Conservation (phyloP, 305 asterid species). For the Fraxinus baroniana region DNA sequence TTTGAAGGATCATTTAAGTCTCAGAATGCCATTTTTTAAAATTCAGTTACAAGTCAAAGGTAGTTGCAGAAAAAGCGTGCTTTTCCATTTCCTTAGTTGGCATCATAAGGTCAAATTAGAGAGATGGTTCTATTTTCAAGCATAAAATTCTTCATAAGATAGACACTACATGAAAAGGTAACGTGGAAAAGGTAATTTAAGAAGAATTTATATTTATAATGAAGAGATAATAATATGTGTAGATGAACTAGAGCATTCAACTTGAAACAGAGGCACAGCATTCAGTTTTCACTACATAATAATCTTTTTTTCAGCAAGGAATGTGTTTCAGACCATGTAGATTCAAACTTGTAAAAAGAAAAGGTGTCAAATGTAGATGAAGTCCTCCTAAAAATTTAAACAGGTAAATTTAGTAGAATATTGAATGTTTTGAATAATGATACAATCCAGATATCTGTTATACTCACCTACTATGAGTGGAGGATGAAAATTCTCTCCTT, state of each 20-base stretch:
- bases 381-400: not conserved
- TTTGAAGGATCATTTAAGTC: not conserved
- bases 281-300: not conserved
- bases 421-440: conserved; percentile 10
- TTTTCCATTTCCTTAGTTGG: not conserved
- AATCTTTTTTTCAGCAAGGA: not conserved
- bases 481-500: conserved; percentile 74
- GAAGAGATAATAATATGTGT: not conserved
- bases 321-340: conserved; percentile 1
- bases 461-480: conserved; percentile 73
- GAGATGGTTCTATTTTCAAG: not conserved
- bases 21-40: not conserved
- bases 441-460: not conserved
- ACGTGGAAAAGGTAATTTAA: not conserved
- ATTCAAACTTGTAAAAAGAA: not conserved
- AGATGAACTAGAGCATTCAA: conserved; percentile 1
- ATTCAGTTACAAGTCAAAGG: not conserved
- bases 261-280: not conserved
- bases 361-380: not conserved
- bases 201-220: not conserved
- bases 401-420: not conserved
- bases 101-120: not conserved
- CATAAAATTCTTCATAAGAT: not conserved
- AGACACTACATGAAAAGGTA: not conserved
- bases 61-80: not conserved